Conservation (phyloP, 1,139 yeast genomes). For the Suhomyces kunorum region DNA sequence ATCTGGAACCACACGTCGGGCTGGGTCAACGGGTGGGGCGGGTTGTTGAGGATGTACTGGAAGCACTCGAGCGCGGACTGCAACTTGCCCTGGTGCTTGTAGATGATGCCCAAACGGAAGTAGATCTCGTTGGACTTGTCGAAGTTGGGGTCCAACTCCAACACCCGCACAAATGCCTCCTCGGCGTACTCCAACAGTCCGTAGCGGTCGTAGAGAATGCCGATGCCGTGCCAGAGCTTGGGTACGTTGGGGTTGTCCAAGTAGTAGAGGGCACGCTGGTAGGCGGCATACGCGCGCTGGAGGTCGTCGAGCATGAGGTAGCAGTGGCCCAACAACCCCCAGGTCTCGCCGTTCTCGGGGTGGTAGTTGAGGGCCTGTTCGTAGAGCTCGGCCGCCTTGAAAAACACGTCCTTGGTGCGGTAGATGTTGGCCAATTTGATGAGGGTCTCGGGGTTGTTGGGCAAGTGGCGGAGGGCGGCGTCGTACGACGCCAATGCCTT, state of each 20-base stretch:
- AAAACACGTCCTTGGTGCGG: constrained; percentile 85
- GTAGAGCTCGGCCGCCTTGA: constrained; percentile 90
- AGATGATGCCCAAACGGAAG: constrained; percentile 94
- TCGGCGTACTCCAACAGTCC: constrained; percentile 97
- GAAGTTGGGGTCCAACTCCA: constrained; percentile 92
- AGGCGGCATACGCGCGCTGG: constrained; percentile 93
- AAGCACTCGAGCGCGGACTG: constrained; percentile 90
- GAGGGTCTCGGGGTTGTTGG: constrained; percentile 81
- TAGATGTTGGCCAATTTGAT: constrained; percentile 86
- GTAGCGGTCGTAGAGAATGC: constrained; percentile 90
- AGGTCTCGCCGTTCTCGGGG: constrained; percentile 91
- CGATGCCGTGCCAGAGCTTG: constrained; percentile 97
- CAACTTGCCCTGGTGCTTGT: constrained; percentile 89
- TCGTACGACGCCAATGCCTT: constrained; percentile 89
- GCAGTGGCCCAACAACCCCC: constrained; percentile 98
- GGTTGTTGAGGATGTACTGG: constrained; percentile 83
- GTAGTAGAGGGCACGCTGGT: constrained; percentile 92
- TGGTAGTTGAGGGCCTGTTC: constrained; percentile 80
- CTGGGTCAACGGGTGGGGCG: constrained; percentile 94
- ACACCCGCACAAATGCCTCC: constrained; percentile 94
- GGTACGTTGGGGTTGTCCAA: constrained; percentile 94
- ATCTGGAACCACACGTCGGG: constrained; percentile 99
- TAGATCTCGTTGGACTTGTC: constrained; percentile 96
- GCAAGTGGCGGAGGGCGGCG: constrained; percentile 83
- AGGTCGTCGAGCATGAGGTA: constrained; percentile 94